Evolutionary conservation across 129 eudicot genomes (phyloP), one percentile per base, ranked within the genome.

Genomic region (Cynara cardunculus): DNA sequence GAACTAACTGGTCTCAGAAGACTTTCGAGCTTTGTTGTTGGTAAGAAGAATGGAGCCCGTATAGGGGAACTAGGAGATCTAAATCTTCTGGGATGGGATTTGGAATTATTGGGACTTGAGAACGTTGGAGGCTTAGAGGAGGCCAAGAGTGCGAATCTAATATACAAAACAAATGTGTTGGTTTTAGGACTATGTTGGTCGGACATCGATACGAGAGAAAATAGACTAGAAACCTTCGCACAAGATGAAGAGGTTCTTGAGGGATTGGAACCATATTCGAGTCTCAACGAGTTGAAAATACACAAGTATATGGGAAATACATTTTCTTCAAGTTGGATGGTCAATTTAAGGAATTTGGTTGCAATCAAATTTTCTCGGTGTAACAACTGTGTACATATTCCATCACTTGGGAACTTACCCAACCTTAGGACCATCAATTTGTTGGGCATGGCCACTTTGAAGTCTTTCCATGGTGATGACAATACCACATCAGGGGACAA

Each of bases 361-460:
- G 1, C 4, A 1, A 35, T 72, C 1, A 0, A 10, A 0, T 72
- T 72, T 22, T 0, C 0, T 3, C 5, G 6, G 0, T 72, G 56
- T n/a, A 0, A 1, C 0, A 32, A 25, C 0, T 74, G 64, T 25
- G 25, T 5, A 27, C 44, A 11, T 27, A 56, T 75, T 56, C 70
- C 70, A 26, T 39, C 79, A 75, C 49, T 75, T 56, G 69, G 70
- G 19, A 75, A 64, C 28, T 53, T 75, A 8, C 79, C 79, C 4
- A 25, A 7, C 30, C 78, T 74, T 25, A 46, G 37, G 78, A 39
- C 16, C 11, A 74, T 74, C 26, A 0, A 46, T 3, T 26, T 26
- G 25, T 0, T 0, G 16, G 0, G 0, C 1, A 5, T 46, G 78
- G 0, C 0, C 1, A 1, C 10, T 46, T 49, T 74, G 66, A 74